phyloP scores from a whole-genome alignment of 257 asterid genomes.

The Solanum appendiculatum region DNA sequence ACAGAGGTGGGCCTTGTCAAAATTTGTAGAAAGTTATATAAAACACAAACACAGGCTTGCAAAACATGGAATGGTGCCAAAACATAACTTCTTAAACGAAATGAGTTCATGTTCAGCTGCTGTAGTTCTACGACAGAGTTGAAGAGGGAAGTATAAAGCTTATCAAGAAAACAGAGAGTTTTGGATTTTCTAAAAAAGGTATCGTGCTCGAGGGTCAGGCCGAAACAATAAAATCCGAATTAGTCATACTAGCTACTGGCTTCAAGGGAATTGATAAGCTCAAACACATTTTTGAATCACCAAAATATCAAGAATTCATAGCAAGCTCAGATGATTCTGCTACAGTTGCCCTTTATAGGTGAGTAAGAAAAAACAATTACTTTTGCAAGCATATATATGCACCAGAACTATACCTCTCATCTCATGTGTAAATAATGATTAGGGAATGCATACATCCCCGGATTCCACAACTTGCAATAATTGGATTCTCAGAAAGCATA shows the following conservation, averaged over 20 bases:
- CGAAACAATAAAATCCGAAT: constrained; percentile 16
- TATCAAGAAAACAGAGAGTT: constrained; percentile 12
- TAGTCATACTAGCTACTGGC: constrained; percentile 40
- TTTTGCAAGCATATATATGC: not conserved
- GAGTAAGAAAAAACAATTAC: not conserved
- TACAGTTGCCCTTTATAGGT: constrained; percentile 36
- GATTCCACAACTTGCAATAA: constrained; percentile 39
- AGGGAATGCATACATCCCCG: constrained; percentile 39
- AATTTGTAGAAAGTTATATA: constrained; percentile 27
- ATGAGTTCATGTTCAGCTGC: constrained; percentile 17
- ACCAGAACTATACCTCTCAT: not conserved
- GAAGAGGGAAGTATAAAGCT: constrained; percentile 41
- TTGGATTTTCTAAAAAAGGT: constrained; percentile 30
- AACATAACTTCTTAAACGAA: constrained; percentile 26
- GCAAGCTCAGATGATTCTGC: not conserved
- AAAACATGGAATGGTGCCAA: constrained; percentile 29
- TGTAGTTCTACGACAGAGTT: constrained; percentile 27
- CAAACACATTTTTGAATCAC: constrained; percentile 16
- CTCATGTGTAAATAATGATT: not conserved
- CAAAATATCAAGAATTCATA: constrained; percentile 14
- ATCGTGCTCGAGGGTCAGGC: constrained; percentile 12
- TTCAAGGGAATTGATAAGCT: constrained; percentile 33
- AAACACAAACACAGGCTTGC: constrained; percentile 18
- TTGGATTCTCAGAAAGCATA: constrained; percentile 31
- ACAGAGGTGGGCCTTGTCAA: constrained; percentile 42